Evolutionary conservation across 2,329 filamentous ascomycete genomes (phyloP).

Genomic region (Sarocladium brachiariae): DNA sequence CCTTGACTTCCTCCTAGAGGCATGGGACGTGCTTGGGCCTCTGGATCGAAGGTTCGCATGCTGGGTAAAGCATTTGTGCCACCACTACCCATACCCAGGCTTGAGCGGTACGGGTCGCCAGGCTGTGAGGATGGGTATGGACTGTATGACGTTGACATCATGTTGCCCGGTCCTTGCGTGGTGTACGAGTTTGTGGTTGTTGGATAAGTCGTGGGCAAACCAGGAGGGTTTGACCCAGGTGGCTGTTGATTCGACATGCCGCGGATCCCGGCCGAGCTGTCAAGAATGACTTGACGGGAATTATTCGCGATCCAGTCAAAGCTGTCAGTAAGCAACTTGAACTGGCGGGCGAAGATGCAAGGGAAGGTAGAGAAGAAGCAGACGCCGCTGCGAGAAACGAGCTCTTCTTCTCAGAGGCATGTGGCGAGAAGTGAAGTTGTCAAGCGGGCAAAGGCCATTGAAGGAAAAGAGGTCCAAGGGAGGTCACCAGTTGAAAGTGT

Average conservation of each 20-base stretch:
- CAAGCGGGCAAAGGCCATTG: not conserved
- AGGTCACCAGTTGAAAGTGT: slow-evolving; percentile 1
- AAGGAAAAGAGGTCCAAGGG: not conserved
- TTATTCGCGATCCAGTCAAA: not conserved
- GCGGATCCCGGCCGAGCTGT: not conserved
- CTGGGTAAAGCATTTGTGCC: slow-evolving; percentile 29
- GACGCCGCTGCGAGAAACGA: slow-evolving; percentile 3
- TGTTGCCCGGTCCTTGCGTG: not conserved
- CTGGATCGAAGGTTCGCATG: slow-evolving; percentile 33
- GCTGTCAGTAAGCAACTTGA: not conserved
- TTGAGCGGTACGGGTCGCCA: slow-evolving; percentile 23
- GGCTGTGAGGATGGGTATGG: slow-evolving; percentile 15
- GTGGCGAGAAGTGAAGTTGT: slow-evolving; percentile 1
- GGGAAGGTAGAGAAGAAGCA: slow-evolving; percentile 1
- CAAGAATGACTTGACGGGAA: not conserved
- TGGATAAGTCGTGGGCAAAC: slow-evolving; percentile 2
- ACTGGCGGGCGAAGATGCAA: not conserved
- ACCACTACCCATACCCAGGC: slow-evolving; percentile 20
- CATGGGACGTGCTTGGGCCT: slow-evolving; percentile 24
- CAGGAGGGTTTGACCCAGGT: slow-evolving; percentile 8
- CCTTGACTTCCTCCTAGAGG: not conserved
- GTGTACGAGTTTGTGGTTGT: not conserved
- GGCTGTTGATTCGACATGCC: slow-evolving; percentile 9
- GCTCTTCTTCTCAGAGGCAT: slow-evolving; percentile 5
- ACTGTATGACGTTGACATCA: not conserved